Evolutionary conservation across 2,329 filamentous ascomycete species (phyloP), one percentile per base, ranked within the genome.

Genomic region (Pseudocercospora ulei): DNA sequence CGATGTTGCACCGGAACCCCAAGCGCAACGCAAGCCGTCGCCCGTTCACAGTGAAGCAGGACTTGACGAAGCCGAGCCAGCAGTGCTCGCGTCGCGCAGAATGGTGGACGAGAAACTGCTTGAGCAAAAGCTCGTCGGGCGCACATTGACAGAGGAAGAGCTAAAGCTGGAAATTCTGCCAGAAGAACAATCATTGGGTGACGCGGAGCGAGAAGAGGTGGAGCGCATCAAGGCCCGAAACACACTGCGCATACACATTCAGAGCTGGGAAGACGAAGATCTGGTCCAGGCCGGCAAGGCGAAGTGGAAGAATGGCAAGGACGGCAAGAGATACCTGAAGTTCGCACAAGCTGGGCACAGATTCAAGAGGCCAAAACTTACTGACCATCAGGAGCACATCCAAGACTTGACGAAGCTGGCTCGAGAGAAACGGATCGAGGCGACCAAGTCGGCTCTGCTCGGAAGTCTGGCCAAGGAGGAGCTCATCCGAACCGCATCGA

Each of bases 221-320:
- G 9, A 28, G 16, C 26, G 31, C 7, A 39, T 22, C 19, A 11
- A 11, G 8, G 41, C 41, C 13, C 37, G 35, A 8, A 44, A 44
- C 31, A 16, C 25, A 7, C 24, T 44, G 23, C 37, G 41, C 22
- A 33, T 25, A 6, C 28, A 40, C 12, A 33, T 44, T 11, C 29
- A 36, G 2, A 20, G 34, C 23, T 40, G 37, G 25, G 24, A 39
- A 12, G 31, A 37, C 7, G 41, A 40, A 9, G 18, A 28, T 16
- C n/a, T 33, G 26, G 24, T 44, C 16, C 38, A 40, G 34, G 25
- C 25, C 12, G 37, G 41, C 16, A 34, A 31, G 16, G 41, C 41
- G 12, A 40, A 44, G 14, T 44, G 30, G 35, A 35, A 34, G 7
- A 31, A n/a, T 1, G 18, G 31, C 20, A 34, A 37, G 6, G 22